Conservation (phyloP, 306 rosid species). For the Corylus avellana region DNA sequence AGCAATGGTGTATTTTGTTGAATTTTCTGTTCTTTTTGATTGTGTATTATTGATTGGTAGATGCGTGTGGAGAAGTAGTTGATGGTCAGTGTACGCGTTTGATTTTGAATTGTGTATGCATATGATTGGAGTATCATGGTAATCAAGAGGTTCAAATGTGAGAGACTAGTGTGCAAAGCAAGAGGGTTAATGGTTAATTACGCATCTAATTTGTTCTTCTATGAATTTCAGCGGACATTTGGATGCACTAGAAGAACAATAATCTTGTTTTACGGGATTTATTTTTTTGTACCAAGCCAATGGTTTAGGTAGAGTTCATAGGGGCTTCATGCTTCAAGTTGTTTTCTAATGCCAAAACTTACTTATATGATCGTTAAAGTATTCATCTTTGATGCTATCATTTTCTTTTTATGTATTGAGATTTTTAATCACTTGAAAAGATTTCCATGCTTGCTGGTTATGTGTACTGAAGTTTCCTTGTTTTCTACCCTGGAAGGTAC, state of each 20-base stretch:
- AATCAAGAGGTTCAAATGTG: background rate
- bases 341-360: background rate
- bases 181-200: background rate
- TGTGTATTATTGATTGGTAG: background rate
- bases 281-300: too few relatives aligned
- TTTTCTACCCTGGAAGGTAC: conserved; percentile 60
- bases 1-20: background rate
- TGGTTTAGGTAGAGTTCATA: background rate
- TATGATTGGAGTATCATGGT: background rate
- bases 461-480: conserved; percentile 23
- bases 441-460: conserved; percentile 4
- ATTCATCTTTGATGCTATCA: background rate
- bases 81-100: background rate
- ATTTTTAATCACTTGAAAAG: background rate
- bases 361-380: background rate
- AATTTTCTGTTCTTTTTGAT: background rate
- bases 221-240: background rate
- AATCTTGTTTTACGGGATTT: background rate
- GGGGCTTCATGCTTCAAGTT: background rate
- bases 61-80: background rate
- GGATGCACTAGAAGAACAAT: background rate
- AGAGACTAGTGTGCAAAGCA: background rate
- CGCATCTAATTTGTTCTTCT: background rate
- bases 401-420: background rate
- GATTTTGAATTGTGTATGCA: background rate